These are phyloP conservation scores for Porogramme epimiltina DNA, from an alignment of 1,284 basidiomycete species.

Conservation along the genomic window DNA sequence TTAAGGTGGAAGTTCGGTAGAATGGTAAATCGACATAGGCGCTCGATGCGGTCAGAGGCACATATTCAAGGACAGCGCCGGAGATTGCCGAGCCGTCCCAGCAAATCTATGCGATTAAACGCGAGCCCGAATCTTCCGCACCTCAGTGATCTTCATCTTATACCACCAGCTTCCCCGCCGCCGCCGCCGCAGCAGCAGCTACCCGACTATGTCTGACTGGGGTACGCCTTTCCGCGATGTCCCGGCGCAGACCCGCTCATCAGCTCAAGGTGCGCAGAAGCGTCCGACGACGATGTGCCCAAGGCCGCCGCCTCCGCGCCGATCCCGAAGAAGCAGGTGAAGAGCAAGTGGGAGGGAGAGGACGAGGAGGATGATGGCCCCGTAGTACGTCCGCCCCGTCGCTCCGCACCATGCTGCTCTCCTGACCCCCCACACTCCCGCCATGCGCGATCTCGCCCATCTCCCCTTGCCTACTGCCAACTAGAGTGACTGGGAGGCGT, in stretches of 20 bases:
- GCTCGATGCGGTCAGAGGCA: too few species aligned
- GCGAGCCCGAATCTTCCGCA: too few species aligned
- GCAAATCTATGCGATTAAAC: neutral
- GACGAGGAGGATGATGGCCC: slow-evolving; percentile 77
- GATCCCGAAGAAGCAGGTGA: slow-evolving; percentile 42
- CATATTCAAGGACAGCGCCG: too few species aligned
- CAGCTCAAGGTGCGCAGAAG: slow-evolving; percentile 40
- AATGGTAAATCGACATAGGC: too few species aligned
- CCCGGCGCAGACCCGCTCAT: slow-evolving; percentile 19
- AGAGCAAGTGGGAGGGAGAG: slow-evolving; percentile 84
- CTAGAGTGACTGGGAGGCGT: slow-evolving; percentile 96
- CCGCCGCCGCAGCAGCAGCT: neutral
- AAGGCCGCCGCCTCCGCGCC: slow-evolving; percentile 43
- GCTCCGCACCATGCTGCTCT: neutral
- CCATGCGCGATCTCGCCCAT: slow-evolving; percentile 8
- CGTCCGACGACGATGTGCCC: slow-evolving; percentile 51
- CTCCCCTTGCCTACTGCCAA: too few species aligned
- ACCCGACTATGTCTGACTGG: slow-evolving; percentile 21
- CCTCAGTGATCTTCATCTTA: too few species aligned
- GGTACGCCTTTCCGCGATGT: slow-evolving; percentile 7
- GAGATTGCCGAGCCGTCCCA: neutral
- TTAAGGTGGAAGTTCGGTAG: too few species aligned
- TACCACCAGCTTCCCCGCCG: neutral
- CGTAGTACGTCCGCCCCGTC: slow-evolving; percentile 43
- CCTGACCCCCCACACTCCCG: neutral